Base-by-base conservation (phyloP, 352 stramenopile species). In the Phytophthora tentaculata region DNA sequence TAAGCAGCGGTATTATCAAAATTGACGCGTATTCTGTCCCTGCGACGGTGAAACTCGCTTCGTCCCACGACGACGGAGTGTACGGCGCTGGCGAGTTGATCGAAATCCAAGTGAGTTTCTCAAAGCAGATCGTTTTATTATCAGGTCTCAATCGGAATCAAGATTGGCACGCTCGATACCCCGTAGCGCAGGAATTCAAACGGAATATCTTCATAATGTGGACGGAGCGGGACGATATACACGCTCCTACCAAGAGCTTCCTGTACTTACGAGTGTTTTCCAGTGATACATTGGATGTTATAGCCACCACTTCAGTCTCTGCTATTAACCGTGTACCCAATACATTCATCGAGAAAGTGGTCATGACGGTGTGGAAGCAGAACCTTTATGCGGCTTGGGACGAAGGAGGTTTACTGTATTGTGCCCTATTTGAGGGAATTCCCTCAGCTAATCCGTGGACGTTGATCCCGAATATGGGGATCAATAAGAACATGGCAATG, bases 341-440 rank as follows among this genome's bases (percentile, higher is more conserved):
- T 43, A 81, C 74, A 5, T 87, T 89, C 16, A 84, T 92, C 39
- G 79, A 86, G 17, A 82, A 77, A 48, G 81, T 72, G 1, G 58
- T 60, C 0, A 70, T 87, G 56, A 49, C 63, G 5, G 59, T 84
- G 3, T 92, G 81, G 80, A 77, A 79, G 6, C n/a, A 60, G 12
- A 43, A 68, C 1, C 41, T 94, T 4, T 92, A 87, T 47, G 81
- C 77, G n/a, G 81, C 81, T 23, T 94, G 86, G 86, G 81, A 90
- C 41, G 86, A 94, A 71, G 68, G 64, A n/a, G 83, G 82, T 0
- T 53, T 86, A 26, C 61, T 94, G 8, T 81, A 83, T 26, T 88
- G 83, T 16, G 82, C 86, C 3, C 45, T 65, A 8, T 91, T 82
- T 62, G 77, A 87, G 45, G 84, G 82, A 1, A 35, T 92, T 20